These are phyloP conservation scores for Torrubiella hemipterigena DNA, from an alignment of 2,329 filamentous ascomycete genomes.

Conservation along the genomic window DNA sequence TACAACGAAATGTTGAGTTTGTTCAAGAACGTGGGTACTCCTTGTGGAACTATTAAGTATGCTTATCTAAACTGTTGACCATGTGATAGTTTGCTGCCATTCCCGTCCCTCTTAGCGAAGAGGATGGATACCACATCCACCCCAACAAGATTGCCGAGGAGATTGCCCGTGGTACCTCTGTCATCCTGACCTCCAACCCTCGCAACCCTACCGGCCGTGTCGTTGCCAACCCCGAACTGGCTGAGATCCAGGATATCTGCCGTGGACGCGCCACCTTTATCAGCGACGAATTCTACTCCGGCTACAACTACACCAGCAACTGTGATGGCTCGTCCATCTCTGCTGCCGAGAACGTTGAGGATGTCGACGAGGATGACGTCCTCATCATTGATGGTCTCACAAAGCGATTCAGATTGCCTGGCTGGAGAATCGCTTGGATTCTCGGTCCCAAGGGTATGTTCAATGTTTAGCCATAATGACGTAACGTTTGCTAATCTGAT, in stretches of 20 bases:
- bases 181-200: constrained; percentile 90
- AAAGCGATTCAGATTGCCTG: constrained; percentile 90
- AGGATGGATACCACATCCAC: constrained; percentile 87
- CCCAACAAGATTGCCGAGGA: constrained; percentile 88
- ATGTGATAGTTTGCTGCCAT: constrained; percentile 76
- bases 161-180: constrained; percentile 72
- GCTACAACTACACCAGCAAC: constrained; percentile 89
- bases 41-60: background rate
- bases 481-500: background rate
- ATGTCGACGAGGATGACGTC: constrained; percentile 83
- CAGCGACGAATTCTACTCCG: constrained; percentile 92
- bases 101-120: constrained; percentile 70
- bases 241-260: constrained; percentile 87
- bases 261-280: constrained; percentile 83
- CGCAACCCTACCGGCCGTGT: constrained; percentile 89
- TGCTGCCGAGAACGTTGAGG: constrained; percentile 77
- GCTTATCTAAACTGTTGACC: no score
- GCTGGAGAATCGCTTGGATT: constrained; percentile 96
- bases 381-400: constrained; percentile 92
- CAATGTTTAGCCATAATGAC: background rate
- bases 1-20: constrained; percentile 96
- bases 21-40: constrained; percentile 66
- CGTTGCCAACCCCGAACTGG: constrained; percentile 71
- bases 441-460: constrained; percentile 64
- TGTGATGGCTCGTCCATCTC: constrained; percentile 87